Evolutionary conservation across 768 basidiomycete genomes (phyloP).

Genomic region (Sarcodon aspratus): DNA sequence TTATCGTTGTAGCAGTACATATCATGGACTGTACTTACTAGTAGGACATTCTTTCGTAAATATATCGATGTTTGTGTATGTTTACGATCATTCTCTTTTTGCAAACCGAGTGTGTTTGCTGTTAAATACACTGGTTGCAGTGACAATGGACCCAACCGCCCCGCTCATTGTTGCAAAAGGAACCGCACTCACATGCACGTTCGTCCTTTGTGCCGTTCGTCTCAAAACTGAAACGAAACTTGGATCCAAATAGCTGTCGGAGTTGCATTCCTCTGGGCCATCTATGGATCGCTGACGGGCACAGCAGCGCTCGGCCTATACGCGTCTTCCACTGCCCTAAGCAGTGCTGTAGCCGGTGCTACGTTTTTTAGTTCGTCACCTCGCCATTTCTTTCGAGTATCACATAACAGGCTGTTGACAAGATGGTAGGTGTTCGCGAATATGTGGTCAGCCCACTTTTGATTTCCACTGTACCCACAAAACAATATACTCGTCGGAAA

Average conservation of each 20-base stretch:
- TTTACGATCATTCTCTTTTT: too few species aligned
- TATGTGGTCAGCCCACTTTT: slow-evolving; percentile 60
- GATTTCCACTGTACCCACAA: slow-evolving; percentile 28
- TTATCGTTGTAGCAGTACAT: too few species aligned
- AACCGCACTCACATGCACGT: slow-evolving; percentile 69
- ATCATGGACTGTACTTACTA: too few species aligned
- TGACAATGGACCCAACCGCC: slow-evolving; percentile 18
- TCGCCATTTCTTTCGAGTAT: neutral
- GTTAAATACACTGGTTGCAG: too few species aligned
- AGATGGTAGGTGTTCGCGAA: slow-evolving; percentile 55
- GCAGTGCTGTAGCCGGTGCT: slow-evolving; percentile 59
- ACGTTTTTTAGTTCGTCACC: slow-evolving; percentile 65
- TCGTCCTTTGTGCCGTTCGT: slow-evolving; percentile 33
- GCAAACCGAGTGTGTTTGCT: too few species aligned
- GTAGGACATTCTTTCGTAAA: too few species aligned
- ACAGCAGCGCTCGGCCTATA: slow-evolving; percentile 35
- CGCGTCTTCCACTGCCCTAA: slow-evolving; percentile 52
- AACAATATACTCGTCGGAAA: slow-evolving; percentile 34
- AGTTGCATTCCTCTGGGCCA: slow-evolving; percentile 34
- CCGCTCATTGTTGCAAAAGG: slow-evolving; percentile 40
- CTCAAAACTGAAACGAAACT: neutral
- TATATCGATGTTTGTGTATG: too few species aligned
- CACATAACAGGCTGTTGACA: neutral
- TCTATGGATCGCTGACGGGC: slow-evolving; percentile 35
- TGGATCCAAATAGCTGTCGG: slow-evolving; percentile 33